phyloP scores from a whole-genome alignment of 495 filamentous ascomycete genomes.

The Tuber aestivum region DNA sequence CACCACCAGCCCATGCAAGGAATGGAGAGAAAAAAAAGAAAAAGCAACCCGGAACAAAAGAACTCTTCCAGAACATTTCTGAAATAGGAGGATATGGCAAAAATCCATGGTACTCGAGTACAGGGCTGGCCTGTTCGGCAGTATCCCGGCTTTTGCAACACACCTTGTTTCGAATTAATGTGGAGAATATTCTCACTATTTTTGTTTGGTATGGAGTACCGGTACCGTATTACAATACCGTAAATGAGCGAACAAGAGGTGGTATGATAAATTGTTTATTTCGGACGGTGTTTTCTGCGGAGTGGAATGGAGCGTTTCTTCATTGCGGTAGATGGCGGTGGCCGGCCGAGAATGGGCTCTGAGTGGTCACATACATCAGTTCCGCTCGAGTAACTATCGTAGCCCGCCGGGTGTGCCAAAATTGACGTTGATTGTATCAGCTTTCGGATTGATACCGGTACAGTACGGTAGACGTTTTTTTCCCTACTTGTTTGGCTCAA shows the following conservation, averaged over 20 bases:
- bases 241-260: background rate
- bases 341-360: background rate
- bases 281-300: background rate
- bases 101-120: background rate
- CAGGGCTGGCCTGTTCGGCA: background rate
- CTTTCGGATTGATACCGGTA: background rate
- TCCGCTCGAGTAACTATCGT: background rate
- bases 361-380: background rate
- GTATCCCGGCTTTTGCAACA: background rate
- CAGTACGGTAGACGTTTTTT: background rate
- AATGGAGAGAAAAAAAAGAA: background rate
- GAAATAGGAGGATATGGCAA: background rate
- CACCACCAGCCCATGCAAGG: background rate
- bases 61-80: conserved; percentile 1
- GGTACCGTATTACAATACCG: too few species aligned
- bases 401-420: background rate
- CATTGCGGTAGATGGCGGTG: background rate
- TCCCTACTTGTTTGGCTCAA: background rate
- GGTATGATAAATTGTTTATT: background rate
- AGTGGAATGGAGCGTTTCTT: background rate
- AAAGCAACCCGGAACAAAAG: background rate
- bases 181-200: background rate
- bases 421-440: background rate
- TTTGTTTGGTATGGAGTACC: background rate
- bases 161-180: conserved; percentile 1